Evolutionary conservation across 2,329 filamentous ascomycete genomes (phyloP).

Genomic region (Fusarium tuaranense): DNA sequence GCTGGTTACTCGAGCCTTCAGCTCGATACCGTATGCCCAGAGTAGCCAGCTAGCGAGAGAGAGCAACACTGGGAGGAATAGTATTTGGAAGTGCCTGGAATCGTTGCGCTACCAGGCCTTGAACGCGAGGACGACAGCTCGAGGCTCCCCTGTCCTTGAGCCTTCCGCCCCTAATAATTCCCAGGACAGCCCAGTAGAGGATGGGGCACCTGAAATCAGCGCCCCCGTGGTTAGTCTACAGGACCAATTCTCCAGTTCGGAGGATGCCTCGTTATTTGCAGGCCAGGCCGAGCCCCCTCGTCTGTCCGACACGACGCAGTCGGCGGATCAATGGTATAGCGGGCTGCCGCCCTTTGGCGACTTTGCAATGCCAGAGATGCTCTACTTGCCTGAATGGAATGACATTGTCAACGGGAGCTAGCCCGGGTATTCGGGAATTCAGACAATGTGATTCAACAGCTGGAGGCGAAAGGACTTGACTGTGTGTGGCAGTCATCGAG

Average conservation of each 20-base stretch:
- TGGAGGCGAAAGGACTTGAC: background rate
- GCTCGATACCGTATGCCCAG: background rate
- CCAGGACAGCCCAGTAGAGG: background rate
- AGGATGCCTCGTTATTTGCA: background rate
- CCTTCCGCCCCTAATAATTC: background rate
- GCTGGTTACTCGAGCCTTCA: slow-evolving; percentile 1
- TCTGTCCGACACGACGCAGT: background rate
- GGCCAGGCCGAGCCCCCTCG: background rate
- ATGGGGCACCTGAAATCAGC: background rate
- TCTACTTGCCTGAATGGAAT: slow-evolving; percentile 1
- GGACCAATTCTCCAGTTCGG: background rate
- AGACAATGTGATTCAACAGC: background rate
- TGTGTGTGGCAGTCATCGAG: background rate
- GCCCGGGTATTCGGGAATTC: background rate
- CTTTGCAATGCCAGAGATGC: slow-evolving; percentile 2
- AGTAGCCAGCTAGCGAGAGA: background rate
- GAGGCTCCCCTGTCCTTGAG: background rate
- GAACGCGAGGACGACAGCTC: slow-evolving; percentile 1
- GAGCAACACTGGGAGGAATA: background rate
- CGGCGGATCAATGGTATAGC: background rate
- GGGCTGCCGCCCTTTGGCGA: background rate
- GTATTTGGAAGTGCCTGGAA: slow-evolving; percentile 14
- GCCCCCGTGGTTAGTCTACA: background rate
- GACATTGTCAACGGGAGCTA: background rate
- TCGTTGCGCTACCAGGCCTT: slow-evolving; percentile 7